phyloP scores from a whole-genome alignment of 768 basidiomycete genomes.

The Hygrophorus russula region DNA sequence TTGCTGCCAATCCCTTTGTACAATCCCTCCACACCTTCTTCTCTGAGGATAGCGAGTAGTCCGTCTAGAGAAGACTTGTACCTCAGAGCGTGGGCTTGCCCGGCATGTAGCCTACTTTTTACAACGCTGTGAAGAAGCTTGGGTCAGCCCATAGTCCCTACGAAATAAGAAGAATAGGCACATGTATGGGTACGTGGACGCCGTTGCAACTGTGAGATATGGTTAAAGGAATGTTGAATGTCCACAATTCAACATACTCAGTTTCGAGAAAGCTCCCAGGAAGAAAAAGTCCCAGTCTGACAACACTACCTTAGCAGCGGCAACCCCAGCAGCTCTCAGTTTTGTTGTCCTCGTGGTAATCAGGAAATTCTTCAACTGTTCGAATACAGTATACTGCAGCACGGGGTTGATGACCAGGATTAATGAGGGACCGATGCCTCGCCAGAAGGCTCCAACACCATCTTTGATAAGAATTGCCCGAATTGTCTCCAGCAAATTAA shows the following conservation, averaged over 20 bases:
- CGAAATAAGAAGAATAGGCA: conserved; percentile 13
- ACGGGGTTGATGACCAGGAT: conserved; percentile 92
- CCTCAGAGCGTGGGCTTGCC: conserved; percentile 50
- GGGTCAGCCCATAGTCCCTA: background rate
- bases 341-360: conserved; percentile 48
- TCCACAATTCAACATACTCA: conserved; percentile 34
- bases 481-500: conserved; percentile 57
- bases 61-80: conserved; percentile 75
- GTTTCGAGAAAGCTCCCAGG: conserved; percentile 89
- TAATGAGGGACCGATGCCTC: conserved; percentile 90
- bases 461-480: conserved; percentile 59
- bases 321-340: conserved; percentile 34
- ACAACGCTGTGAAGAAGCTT: conserved; percentile 36
- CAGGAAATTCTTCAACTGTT: conserved; percentile 85
- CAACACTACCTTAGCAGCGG: conserved; percentile 39
- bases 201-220: conserved; percentile 30
- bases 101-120: conserved; percentile 72
- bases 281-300: conserved; percentile 88
- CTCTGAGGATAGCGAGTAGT: conserved; percentile 61
- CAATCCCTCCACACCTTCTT: conserved; percentile 74
- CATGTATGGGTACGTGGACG: conserved; percentile 40
- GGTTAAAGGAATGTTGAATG: background rate
- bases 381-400: conserved; percentile 89
- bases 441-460: conserved; percentile 76
- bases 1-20: conserved; percentile 87